Conservation (phyloP, 1,284 basidiomycete genomes). For the Austroboletus rostrupii region DNA sequence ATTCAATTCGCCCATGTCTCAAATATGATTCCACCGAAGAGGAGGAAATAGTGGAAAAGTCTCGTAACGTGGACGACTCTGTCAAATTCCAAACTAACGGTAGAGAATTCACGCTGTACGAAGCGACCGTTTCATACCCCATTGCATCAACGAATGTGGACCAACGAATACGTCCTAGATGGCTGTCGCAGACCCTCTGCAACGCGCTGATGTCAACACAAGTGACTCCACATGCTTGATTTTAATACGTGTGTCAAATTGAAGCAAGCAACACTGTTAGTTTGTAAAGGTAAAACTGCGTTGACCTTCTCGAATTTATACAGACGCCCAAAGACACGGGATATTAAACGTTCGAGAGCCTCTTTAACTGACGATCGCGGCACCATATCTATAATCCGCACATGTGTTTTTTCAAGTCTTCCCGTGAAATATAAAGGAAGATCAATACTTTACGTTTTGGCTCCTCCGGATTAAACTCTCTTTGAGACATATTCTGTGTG, state of each 20-base stretch:
- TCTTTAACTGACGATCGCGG: constrained; percentile 10
- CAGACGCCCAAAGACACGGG: constrained; percentile 5
- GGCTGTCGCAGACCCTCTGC: constrained; percentile 11
- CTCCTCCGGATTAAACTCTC: background rate
- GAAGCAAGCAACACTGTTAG: background rate
- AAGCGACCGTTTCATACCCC: no score
- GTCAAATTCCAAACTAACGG: constrained; percentile 4
- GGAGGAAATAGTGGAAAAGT: background rate
- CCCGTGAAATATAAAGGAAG: constrained; percentile 5
- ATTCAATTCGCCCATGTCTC: constrained; percentile 5
- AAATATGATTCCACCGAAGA: background rate
- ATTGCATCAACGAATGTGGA: no score
- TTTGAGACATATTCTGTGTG: constrained; percentile 13
- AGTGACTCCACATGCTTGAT: constrained; percentile 10
- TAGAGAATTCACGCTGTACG: background rate
- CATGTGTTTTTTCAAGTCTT: no score
- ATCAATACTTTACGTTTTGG: constrained; percentile 4
- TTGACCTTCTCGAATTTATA: background rate
- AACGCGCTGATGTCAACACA: constrained; percentile 5
- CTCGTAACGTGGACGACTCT: background rate
- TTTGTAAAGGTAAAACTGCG: background rate
- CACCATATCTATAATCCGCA: constrained; percentile 3
- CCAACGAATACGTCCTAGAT: constrained; percentile 1
- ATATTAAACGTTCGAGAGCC: background rate
- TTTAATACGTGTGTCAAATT: background rate